phyloP scores from a whole-genome alignment of 2,329 filamentous ascomycete species.

The Dactylellina parvicollis region DNA sequence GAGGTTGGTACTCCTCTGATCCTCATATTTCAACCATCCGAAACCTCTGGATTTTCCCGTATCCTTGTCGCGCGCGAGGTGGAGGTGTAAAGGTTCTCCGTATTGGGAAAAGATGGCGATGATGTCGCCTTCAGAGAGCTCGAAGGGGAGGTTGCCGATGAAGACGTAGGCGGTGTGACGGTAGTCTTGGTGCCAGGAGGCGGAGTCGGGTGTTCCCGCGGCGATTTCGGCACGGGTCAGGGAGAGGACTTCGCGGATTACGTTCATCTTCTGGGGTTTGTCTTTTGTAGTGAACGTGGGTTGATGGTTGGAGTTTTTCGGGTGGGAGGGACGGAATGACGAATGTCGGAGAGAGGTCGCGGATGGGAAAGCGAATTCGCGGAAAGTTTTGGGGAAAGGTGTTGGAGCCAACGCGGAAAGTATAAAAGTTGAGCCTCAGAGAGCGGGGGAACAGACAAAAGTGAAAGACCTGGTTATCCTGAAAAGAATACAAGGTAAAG shows the following conservation, averaged over 20 bases:
- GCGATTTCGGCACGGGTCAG: conserved; percentile 96
- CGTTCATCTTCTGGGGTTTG: conserved; percentile 75
- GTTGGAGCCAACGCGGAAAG: no score
- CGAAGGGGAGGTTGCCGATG: conserved; percentile 91
- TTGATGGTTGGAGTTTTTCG: not conserved
- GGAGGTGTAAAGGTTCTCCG: conserved; percentile 92
- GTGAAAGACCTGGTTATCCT: no score
- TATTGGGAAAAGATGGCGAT: conserved; percentile 97
- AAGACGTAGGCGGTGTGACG: conserved; percentile 96
- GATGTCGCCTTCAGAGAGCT: conserved; percentile 93
- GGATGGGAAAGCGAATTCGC: no score
- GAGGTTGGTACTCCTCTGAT: conserved; percentile 93
- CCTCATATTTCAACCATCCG: conserved; percentile 96
- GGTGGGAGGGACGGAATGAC: no score
- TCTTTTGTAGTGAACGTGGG: not conserved
- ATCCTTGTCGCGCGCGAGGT: conserved; percentile 92
- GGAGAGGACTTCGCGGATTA: conserved; percentile 88
- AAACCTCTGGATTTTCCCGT: conserved; percentile 95
- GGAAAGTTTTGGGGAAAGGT: no score
- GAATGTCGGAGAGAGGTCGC: no score
- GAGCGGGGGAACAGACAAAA: no score
- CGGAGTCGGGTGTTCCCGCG: conserved; percentile 69
- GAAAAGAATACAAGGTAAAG: no score
- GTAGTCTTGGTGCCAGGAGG: conserved; percentile 72
- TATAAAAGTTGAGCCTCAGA: no score